These are phyloP conservation scores for Sporothrix sp. DNA, from an alignment of 2,329 filamentous ascomycete genomes.

Conservation along the genomic window DNA sequence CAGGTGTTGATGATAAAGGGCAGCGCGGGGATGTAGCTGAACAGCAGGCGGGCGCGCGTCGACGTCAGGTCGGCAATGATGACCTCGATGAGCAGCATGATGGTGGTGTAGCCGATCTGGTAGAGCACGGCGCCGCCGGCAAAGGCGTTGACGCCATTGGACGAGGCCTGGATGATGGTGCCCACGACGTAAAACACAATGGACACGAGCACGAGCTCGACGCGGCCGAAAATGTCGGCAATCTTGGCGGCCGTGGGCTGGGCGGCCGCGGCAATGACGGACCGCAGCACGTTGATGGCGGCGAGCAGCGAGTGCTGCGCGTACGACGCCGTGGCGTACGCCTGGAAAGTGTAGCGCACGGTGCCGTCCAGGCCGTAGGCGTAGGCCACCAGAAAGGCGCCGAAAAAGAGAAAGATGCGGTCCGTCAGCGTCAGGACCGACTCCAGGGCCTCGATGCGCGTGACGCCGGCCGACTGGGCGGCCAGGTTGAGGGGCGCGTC, in stretches of 20 bases:
- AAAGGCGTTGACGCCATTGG: slow-evolving; percentile 38
- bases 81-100: slow-evolving; percentile 53
- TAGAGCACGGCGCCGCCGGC: slow-evolving; percentile 50
- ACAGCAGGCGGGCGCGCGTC: slow-evolving; percentile 51
- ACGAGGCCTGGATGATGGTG: slow-evolving; percentile 46
- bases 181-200: slow-evolving; percentile 34
- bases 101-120: slow-evolving; percentile 53
- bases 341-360: slow-evolving; percentile 46
- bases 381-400: slow-evolving; percentile 54
- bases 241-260: slow-evolving; percentile 49
- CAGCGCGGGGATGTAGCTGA: slow-evolving; percentile 52
- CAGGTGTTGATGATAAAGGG: slow-evolving; percentile 55
- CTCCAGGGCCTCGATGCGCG: slow-evolving; percentile 48
- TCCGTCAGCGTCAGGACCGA: slow-evolving; percentile 42
- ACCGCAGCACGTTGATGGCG: slow-evolving; percentile 36
- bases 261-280: slow-evolving; percentile 24
- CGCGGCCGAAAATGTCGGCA: slow-evolving; percentile 52
- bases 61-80: slow-evolving; percentile 56
- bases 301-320: slow-evolving; percentile 44
- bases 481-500: not conserved
- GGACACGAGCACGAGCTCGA: slow-evolving; percentile 46
- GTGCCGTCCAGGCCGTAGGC: slow-evolving; percentile 52
- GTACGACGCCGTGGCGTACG: slow-evolving; percentile 42
- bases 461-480: slow-evolving; percentile 41
- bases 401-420: slow-evolving; percentile 41